These are phyloP conservation scores for Deinandra increscens DNA, from an alignment of 129 eudicot genomes.

Conservation along the genomic window DNA sequence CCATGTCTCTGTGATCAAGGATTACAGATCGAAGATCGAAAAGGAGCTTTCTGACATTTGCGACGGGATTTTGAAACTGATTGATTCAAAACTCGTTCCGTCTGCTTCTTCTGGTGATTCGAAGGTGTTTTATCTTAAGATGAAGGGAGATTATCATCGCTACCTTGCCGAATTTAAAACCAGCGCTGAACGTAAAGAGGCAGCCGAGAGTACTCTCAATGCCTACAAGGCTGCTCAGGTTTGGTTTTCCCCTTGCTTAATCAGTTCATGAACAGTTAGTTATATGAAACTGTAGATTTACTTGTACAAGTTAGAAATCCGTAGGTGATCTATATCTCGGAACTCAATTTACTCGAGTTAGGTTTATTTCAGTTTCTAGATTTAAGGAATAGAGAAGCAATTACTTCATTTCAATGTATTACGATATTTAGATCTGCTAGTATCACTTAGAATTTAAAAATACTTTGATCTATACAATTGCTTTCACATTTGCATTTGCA, in stretches of 20 bases:
- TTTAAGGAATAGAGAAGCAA: background rate
- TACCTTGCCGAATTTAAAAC: constrained; percentile 60
- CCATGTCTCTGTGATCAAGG: constrained; percentile 25
- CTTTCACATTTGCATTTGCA: too few relatives aligned
- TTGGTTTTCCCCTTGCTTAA: background rate
- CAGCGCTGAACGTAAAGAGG: constrained; percentile 46
- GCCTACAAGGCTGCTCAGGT: constrained; percentile 81
- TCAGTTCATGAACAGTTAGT: too few relatives aligned
- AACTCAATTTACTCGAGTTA: background rate
- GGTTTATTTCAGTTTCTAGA: background rate
- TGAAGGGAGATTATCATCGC: constrained; percentile 69
- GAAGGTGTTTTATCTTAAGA: constrained; percentile 64
- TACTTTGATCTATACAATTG: background rate
- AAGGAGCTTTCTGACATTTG: constrained; percentile 39
- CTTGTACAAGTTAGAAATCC: background rate
- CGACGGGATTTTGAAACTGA: constrained; percentile 43
- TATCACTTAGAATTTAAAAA: background rate
- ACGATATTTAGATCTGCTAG: background rate
- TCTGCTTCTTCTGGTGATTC: constrained; percentile 50
- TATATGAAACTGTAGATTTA: background rate
- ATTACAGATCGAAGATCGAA: constrained; percentile 60
- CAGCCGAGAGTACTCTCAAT: constrained; percentile 59
- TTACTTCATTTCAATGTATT: background rate
- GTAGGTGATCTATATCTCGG: background rate
- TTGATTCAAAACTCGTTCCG: constrained; percentile 45